Base-by-base conservation (phyloP, 371 early-diverging fungal species). In the Blakeslea trispora region DNA sequence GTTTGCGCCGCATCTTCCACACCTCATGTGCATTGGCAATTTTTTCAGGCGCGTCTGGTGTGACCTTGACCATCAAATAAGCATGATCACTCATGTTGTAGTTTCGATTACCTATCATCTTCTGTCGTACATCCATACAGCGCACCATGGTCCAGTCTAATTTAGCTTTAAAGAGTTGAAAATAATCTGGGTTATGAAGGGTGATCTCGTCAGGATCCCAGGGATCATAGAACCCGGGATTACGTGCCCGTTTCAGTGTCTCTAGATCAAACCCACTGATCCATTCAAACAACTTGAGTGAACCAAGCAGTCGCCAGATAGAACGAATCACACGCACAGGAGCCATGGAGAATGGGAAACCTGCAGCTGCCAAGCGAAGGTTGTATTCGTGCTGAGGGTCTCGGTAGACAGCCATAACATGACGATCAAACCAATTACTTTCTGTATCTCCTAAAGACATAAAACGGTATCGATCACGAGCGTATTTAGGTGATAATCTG, bases 171-270 rank as follows among this genome's bases (percentile, higher is more conserved):
- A 84, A 88, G 46, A 84, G 53, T 3, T 89, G 89, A 42, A 75
- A 75, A 49, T 88, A 87, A 32, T 57, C 66, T 39, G 79, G 81
- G 51, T 85, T 86, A 18, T 79, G 78, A 6, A 92, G 67, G 1
- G 92, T 91, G 24, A 85, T 67, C 43, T 87, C 87, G 21, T 74
- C 55, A 2, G 71, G 55, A 5, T 82, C 59, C 81, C 85, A 92
- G 13, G 90, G 90, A 45, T 92, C 92, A 45, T 75, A 85, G 69
- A 91, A 91, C 10, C 88, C 90, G 1, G 90, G 89, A 50, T 91
- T 91, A 14, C 82, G 74, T 6, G 89, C 86, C 23, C 64, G 66
- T 23, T 60, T 59, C 34, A 83, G 28, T 1, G 82, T 84, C 6
- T 73, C 61, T 13, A 61, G 42, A n/a, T 71, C 67, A 51, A 85